Evolutionary conservation across 768 basidiomycete species (phyloP).

Genomic region (Zangia roseola): DNA sequence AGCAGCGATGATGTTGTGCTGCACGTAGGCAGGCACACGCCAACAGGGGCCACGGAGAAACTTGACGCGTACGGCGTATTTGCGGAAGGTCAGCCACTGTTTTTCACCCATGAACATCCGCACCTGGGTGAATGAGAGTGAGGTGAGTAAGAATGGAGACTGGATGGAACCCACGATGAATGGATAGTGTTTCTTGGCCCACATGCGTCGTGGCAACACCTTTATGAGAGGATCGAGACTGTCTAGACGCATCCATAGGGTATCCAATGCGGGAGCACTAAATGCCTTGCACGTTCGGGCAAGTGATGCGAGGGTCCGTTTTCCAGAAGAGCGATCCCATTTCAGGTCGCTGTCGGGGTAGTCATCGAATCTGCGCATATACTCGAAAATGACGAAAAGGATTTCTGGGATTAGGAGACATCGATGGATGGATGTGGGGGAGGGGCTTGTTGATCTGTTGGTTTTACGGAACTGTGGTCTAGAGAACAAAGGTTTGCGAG

Average conservation of each 20-base stretch:
- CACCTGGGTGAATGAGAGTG: not conserved
- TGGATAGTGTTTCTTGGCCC: conserved; percentile 21
- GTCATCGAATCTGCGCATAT: conserved; percentile 21
- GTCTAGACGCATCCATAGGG: conserved; percentile 29
- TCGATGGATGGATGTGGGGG: conserved; percentile 14
- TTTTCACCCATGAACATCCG: conserved; percentile 25
- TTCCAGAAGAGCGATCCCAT: conserved; percentile 15
- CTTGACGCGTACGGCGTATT: conserved; percentile 25
- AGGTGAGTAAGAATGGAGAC: not conserved
- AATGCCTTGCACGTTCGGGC: conserved; percentile 27
- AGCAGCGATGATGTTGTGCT: conserved; percentile 16
- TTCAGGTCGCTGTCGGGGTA: conserved; percentile 14
- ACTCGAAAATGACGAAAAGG: conserved; percentile 21
- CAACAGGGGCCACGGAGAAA: conserved; percentile 23
- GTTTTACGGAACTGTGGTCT: not conserved
- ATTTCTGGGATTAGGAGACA: conserved; percentile 24
- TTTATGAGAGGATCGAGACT: conserved; percentile 27
- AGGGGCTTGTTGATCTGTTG: not conserved
- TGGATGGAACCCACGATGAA: conserved; percentile 17
- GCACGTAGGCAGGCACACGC: conserved; percentile 14
- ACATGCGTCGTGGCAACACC: conserved; percentile 25
- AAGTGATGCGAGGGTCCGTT: conserved; percentile 25
- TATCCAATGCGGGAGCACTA: conserved; percentile 24
- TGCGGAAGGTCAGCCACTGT: conserved; percentile 26
- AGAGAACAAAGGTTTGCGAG: not conserved